A percentile compares a stretch with the other conserved stretches of the same genome.
These are phyloP conservation scores for Cyathus striatus DNA, from an alignment of 768 basidiomycete species.

Conservation along the genomic window DNA sequence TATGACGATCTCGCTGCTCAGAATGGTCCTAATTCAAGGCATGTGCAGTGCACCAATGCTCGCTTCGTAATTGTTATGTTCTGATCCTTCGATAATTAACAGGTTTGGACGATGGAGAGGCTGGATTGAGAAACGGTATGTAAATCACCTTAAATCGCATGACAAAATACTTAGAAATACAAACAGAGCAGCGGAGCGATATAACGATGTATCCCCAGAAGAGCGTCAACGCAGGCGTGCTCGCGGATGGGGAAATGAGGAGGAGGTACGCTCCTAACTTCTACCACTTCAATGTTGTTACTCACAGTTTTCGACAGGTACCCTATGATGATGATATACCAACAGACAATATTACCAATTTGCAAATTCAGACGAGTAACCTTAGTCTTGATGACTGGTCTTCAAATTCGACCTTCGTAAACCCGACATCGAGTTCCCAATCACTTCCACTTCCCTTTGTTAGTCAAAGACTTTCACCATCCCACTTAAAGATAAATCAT, in stretches of 20 bases:
- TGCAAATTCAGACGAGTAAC: constrained; percentile 44
- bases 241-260: constrained; percentile 66
- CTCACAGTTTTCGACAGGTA: constrained; percentile 4
- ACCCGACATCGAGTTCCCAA: constrained; percentile 15
- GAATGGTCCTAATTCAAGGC: constrained; percentile 82
- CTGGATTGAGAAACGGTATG: constrained; percentile 85
- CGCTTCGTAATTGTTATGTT: constrained; percentile 4
- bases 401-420: constrained; percentile 15
- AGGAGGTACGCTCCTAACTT: constrained; percentile 13
- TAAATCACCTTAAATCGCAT: constrained; percentile 3
- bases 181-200: constrained; percentile 78
- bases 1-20: constrained; percentile 78
- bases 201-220: constrained; percentile 57
- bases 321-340: not conserved
- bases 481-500: constrained; percentile 63
- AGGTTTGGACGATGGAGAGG: constrained; percentile 85
- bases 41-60: constrained; percentile 5
- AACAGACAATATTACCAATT: too few species aligned
- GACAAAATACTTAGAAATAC: constrained; percentile 4
- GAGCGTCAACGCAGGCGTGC: constrained; percentile 51
- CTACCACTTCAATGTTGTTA: not conserved
- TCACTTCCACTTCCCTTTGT: constrained; percentile 37
- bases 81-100: constrained; percentile 7
- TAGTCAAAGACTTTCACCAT: constrained; percentile 50
- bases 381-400: constrained; percentile 24